A percentile compares a stretch with the other conserved stretches of the same genome.
These are phyloP conservation scores for Diaporthe sp. DNA, from an alignment of 2,329 filamentous ascomycete species.

Conservation along the genomic window DNA sequence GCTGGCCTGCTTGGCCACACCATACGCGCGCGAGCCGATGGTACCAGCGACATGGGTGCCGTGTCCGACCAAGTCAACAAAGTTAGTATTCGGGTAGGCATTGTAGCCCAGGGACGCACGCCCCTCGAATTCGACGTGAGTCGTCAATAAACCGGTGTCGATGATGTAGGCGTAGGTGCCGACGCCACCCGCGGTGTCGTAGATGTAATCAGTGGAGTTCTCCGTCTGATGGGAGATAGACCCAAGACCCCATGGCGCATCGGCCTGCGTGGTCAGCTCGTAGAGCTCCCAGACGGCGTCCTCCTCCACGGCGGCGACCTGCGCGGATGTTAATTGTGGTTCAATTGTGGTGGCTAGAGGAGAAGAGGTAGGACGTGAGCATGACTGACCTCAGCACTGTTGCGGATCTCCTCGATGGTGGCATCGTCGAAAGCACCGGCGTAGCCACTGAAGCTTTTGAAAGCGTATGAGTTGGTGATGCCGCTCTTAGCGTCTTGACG, in stretches of 20 bases:
- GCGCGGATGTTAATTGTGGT: background rate
- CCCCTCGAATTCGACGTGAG: conserved; percentile 47
- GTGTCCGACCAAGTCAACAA: conserved; percentile 39
- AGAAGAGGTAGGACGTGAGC: background rate
- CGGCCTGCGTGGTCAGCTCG: conserved; percentile 28
- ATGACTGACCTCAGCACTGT: conserved; percentile 16
- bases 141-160: conserved; percentile 55
- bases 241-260: conserved; percentile 41
- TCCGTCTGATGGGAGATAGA: conserved; percentile 41
- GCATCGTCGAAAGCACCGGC: conserved; percentile 65
- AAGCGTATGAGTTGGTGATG: conserved; percentile 23
- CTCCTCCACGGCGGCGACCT: conserved; percentile 31
- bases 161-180: conserved; percentile 53
- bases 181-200: conserved; percentile 39
- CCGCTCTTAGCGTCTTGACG: conserved; percentile 11
- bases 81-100: conserved; percentile 37
- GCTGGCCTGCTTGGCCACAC: conserved; percentile 45
- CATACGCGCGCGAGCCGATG: conserved; percentile 43
- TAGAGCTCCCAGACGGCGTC: conserved; percentile 26
- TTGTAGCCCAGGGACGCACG: conserved; percentile 45
- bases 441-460: conserved; percentile 26
- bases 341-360: accelerated
- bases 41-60: conserved; percentile 48
- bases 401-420: conserved; percentile 91
- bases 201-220: conserved; percentile 38